Evolutionary conservation across 768 basidiomycete species (phyloP), one percentile per base, ranked within the genome.

Genomic region (Lanmaoa pseudosensibilis): DNA sequence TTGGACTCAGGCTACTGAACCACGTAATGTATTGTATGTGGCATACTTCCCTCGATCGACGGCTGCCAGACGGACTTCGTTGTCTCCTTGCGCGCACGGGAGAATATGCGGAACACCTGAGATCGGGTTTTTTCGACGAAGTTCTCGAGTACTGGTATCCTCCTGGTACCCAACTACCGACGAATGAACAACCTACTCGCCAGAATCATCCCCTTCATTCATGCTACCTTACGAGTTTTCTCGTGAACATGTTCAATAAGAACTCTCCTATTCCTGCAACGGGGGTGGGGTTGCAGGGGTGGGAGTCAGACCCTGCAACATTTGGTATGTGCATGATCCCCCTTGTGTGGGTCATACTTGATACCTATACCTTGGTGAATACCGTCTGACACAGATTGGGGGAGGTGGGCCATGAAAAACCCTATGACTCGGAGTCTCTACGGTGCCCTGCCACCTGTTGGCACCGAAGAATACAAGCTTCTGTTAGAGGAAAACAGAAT

Each of bases 131-230:
- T 34, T 30, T 54, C 12, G 6, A 50, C 1, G 46, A 55, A 21
- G 49, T 55, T 5, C 19, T 52, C 7, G 49, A 44, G 27, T 52
- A 43, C 49, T 49, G 38, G 46, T 48, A 48, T 7, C 6, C 1
- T 2, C 53, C 32, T n/a, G 21, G 38, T 11, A 49, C 38, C 19
- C 39, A 11, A 25, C 38, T 50, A 11, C 54, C 54, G 13, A 54
- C 32, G 2, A 36, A 34, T 12, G 25, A 55, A 52, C 15, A 30
- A 15, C 48, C 54, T 27, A 25, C 32, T 25, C 39, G 18, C 18
- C 46, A 11, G 34, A 33, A 13, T 13, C 21, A 41, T 1, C 46
- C 46, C 1, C 32, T 54, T 19, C 12, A 19, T 23, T 49, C 54
- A 4, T 27, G 19, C 33, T 43, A 43, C 15, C 47, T 51, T 13